Conservation (phyloP, 192 early-diverging fungal genomes). For the Rhizoclosmatium sp. region DNA sequence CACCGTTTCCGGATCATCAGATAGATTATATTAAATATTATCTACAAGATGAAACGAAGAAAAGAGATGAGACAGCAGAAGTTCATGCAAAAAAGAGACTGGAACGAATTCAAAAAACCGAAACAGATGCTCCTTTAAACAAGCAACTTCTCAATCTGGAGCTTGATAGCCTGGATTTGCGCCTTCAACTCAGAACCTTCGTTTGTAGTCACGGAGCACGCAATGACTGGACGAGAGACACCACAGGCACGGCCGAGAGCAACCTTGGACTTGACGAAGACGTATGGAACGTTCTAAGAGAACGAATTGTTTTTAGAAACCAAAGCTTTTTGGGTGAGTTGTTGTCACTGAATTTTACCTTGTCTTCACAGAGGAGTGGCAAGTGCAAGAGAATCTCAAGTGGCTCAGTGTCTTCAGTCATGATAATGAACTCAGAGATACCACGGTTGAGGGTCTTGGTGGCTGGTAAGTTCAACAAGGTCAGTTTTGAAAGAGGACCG, state of each 20-base stretch:
- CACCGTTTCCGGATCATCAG: constrained; percentile 31
- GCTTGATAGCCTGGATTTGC: constrained; percentile 90
- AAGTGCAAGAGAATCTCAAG: constrained; percentile 98
- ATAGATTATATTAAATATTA: constrained; percentile 17
- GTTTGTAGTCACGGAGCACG: constrained; percentile 95
- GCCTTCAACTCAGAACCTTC: constrained; percentile 94
- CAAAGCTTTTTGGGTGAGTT: not conserved
- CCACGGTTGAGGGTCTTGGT: constrained; percentile 99
- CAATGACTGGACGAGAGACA: constrained; percentile 92
- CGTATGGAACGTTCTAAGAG: constrained; percentile 94
- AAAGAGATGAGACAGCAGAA: not conserved
- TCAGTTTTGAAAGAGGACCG: not conserved
- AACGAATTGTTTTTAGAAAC: not conserved
- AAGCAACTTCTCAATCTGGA: constrained; percentile 92
- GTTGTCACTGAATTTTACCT: constrained; percentile 52
- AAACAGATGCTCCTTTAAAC: constrained; percentile 60
- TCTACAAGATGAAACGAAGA: not conserved
- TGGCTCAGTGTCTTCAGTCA: constrained; percentile 98
- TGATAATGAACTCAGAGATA: constrained; percentile 98
- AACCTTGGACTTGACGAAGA: constrained; percentile 96
- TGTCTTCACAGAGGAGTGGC: constrained; percentile 98
- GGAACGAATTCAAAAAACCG: not conserved
- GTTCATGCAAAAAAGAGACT: not conserved
- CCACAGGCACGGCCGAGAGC: constrained; percentile 98
- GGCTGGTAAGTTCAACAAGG: constrained; percentile 51